Base-by-base conservation (phyloP, 306 rosid species). In the Fragaria iinumae region DNA sequence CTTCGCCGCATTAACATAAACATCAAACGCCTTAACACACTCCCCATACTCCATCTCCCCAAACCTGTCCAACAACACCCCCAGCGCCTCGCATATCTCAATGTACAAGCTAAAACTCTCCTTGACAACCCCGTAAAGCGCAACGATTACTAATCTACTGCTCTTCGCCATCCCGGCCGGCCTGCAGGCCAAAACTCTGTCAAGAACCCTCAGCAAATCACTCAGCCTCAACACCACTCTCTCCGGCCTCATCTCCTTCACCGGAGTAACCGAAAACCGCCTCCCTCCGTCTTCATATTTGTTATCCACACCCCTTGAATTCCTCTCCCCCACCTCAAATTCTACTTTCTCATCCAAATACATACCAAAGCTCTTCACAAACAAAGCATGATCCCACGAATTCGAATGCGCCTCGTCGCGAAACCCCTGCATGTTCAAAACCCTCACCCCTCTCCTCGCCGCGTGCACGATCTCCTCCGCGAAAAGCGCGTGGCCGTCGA, bases 391-490 rank as follows among this genome's bases (percentile, higher is more conserved):
- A 74, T 93, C 93, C 97, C 96, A 90, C 6, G 96, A 81, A 79
- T 77, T 84, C 0, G 94, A 88, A 82, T 93, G 97, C 29, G 97
- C 91, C 76, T 91, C 98, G 49, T 93, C 98, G 57, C 96, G 81
- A 67, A 93, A 93, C 82, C 82, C 89, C 1, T 86, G 72, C 91
- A 93, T 78, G 48, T 90, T 86, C 80, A 93, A 72, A 67, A 89
- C 67, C 84, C 96, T 71, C 82, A 83, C 72, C 3, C 97, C 97
- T 45, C 82, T 68, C 27, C 96, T 71, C 11, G 88, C 78, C 0
- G 90, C 80, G 56, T 50, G 72, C 59, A 87, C 91, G 21, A 93
- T 79, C 82, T 91, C 97, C 56, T 93, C 96, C 69, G 81, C 90
- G 74, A 93, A 93, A 21, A 86, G 44, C n/a, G 88, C 82, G 76